phyloP scores from a whole-genome alignment of 116 monocot genomes.

The Trichopus zeylanicus region DNA sequence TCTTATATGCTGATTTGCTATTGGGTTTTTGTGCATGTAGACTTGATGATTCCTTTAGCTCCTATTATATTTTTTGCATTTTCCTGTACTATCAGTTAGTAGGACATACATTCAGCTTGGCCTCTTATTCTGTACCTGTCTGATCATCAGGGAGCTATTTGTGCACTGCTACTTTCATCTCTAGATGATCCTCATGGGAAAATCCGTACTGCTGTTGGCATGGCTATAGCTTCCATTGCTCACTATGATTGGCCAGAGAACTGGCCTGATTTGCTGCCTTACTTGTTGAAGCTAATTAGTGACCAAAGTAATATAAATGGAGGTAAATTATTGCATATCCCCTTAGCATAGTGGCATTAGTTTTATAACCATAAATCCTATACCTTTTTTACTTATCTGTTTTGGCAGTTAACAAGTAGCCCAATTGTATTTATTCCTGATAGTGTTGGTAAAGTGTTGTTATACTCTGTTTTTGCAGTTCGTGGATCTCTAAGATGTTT shows the following conservation, averaged over 20 bases:
- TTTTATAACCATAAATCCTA: not conserved
- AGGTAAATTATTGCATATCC: conserved; percentile 27
- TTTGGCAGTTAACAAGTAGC: not conserved
- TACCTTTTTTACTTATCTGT: not conserved
- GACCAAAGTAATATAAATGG: conserved; percentile 62
- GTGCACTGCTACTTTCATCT: conserved; percentile 62
- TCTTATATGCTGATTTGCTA: not conserved
- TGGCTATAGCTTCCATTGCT: conserved; percentile 76
- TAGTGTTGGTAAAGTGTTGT: not conserved
- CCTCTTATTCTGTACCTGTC: not conserved
- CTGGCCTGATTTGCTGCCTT: conserved; percentile 90
- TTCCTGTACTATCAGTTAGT: too few relatives aligned
- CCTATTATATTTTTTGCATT: too few relatives aligned
- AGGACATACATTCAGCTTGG: not conserved
- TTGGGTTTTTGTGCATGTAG: not conserved
- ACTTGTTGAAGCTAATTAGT: conserved; percentile 70
- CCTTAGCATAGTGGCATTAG: not conserved
- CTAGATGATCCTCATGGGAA: conserved; percentile 76
- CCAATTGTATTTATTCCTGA: not conserved
- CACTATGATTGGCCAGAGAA: conserved; percentile 95
- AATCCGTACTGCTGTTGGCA: conserved; percentile 86
- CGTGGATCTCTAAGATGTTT: conserved; percentile 82
- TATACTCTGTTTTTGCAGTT: conserved; percentile 39
- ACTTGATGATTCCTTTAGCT: not conserved
- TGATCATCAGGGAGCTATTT: conserved; percentile 43